Evolutionary conservation across 257 asterid genomes (phyloP).

Genomic region (Gentiana dahurica): DNA sequence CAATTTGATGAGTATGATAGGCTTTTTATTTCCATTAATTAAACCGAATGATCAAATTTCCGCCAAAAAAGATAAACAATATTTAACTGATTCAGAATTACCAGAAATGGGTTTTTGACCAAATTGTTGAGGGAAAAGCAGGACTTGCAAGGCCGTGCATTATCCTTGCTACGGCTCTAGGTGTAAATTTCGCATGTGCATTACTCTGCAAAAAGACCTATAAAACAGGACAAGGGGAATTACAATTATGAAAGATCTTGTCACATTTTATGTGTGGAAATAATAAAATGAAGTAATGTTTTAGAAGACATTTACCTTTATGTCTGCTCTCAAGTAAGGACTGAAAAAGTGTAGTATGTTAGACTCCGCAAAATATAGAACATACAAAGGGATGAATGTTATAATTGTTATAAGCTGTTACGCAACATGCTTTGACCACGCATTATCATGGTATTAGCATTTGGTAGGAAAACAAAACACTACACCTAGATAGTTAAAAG

Average conservation of each 20-base stretch:
- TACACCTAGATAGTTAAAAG: background rate
- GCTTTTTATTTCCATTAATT: background rate
- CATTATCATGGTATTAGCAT: background rate
- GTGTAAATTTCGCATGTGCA: slow-evolving; percentile 70
- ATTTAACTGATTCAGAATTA: slow-evolving; percentile 15
- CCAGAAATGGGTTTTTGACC: slow-evolving; percentile 99
- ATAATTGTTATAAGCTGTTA: too few relatives aligned
- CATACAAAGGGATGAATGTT: background rate
- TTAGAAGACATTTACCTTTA: slow-evolving; percentile 41
- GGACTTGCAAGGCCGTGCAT: slow-evolving; percentile 91
- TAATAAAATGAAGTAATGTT: slow-evolving; percentile 1
- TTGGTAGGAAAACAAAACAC: background rate
- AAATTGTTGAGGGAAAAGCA: slow-evolving; percentile 66
- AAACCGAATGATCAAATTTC: background rate
- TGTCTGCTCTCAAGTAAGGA: slow-evolving; percentile 76
- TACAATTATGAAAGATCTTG: slow-evolving; percentile 5
- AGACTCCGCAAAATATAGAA: slow-evolving; percentile 20
- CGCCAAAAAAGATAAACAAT: too few relatives aligned
- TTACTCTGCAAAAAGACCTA: slow-evolving; percentile 89
- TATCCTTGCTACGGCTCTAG: slow-evolving; percentile 90
- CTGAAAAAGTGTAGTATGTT: slow-evolving; percentile 34
- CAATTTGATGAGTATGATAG: background rate
- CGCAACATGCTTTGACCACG: too few relatives aligned
- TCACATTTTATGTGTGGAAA: background rate
- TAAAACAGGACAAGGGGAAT: slow-evolving; percentile 18